Base-by-base conservation (phyloP, 345 rosid species). In the Nephelium lappaceum region DNA sequence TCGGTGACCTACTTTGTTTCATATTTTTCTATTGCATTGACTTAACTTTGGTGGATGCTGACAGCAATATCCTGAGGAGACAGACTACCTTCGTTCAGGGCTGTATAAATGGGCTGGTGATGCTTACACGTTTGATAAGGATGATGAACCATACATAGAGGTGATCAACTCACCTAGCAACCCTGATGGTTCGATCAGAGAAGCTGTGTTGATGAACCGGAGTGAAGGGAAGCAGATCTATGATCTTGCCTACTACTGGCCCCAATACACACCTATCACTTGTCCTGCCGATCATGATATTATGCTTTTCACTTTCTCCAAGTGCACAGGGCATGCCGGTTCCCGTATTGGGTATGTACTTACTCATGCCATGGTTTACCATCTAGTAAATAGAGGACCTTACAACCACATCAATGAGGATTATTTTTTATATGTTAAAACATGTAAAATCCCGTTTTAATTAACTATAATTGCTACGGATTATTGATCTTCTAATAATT, bases 231-330 rank as follows among this genome's bases (percentile, higher is more conserved):
- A 84, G 78, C 83, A 87, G 31, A 85, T 95, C 39, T 83, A 95
- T 53, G 99, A 95, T 91, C 85, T 90, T 38, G 98, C 98, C 70
- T 95, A 95, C 71, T 92, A 91, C 76, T 93, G 98, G 99, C 98
- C 99, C 31, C 97, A 93, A 5, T 90, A 89, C 87, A 84, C 97
- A 0, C 90, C 97, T 24, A 92, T 93, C 72, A 89, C 94, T 74
- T 75, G 21, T 19, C 83, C 82, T 61, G 93, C 90, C 12, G 93
- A 91, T 62, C 81, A 92, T 74, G 93, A 91, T 76, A 84, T 91
- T 42, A 93, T 93, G 98, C 88, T 95, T 15, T 95, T 95, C 76
- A 95, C 99, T 66, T 82, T 95, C 82, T 93, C 99, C 81, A 95
- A 95, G 80, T 75, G 90, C 92, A 90, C 95, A 0, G 99, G 99